phyloP scores from a whole-genome alignment of 2,329 filamentous ascomycete genomes.

The Cladophialophora bantiana region DNA sequence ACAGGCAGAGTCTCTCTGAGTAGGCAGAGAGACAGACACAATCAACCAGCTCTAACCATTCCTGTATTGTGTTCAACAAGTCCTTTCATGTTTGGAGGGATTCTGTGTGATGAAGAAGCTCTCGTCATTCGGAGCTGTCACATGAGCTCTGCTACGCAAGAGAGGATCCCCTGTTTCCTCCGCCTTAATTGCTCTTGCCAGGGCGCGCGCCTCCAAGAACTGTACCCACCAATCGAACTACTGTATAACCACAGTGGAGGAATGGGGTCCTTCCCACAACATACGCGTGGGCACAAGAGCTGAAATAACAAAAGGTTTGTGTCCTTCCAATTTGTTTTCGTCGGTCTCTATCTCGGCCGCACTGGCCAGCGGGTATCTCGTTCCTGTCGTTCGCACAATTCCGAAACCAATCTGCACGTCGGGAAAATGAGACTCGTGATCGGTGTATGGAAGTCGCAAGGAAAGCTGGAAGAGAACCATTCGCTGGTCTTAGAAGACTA shows the following conservation, averaged over 20 bases:
- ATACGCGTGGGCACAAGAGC: not conserved
- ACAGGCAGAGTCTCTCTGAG: too few relatives aligned
- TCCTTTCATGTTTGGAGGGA: not conserved
- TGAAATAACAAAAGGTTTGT: not conserved
- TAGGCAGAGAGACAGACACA: too few relatives aligned
- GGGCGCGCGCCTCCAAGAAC: not conserved
- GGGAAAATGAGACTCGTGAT: not conserved
- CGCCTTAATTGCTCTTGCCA: not conserved
- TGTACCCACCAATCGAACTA: not conserved
- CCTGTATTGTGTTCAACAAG: not conserved
- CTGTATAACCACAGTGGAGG: not conserved
- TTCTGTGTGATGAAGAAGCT: not conserved
- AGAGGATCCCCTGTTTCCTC: not conserved
- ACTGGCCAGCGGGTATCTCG: not conserved
- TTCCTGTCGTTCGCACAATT: not conserved
- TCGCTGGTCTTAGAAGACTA: not conserved
- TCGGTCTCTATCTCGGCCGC: not conserved
- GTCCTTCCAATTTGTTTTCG: not conserved
- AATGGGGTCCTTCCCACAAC: not conserved
- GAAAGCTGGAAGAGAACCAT: not conserved
- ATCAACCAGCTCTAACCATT: too few relatives aligned
- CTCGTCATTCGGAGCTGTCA: not conserved
- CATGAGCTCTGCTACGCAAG: not conserved
- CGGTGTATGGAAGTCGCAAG: not conserved
- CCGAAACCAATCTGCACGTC: not conserved